Evolutionary conservation across 192 early-diverging fungal species (phyloP).

Genomic region (Paraglomus brasilianum): DNA sequence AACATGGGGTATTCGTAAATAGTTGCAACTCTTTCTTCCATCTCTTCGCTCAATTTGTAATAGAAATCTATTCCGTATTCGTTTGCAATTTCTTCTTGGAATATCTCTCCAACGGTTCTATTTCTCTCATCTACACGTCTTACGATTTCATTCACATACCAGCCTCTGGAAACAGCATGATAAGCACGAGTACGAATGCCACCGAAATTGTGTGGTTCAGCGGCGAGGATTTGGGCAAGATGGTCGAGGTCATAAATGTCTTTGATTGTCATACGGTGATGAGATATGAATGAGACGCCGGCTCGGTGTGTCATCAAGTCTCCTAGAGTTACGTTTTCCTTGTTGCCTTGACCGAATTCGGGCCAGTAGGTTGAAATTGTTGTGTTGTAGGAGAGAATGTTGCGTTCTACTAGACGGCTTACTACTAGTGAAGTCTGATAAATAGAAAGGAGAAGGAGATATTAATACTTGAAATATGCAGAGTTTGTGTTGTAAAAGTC

Average conservation of each 20-base stretch:
- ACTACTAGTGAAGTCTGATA: conserved; percentile 50
- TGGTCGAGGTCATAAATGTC: conserved; percentile 50
- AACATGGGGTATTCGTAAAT: conserved; percentile 49
- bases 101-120: conserved; percentile 59
- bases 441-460: conserved; percentile 1
- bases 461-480: neutral
- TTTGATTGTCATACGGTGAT: conserved; percentile 40
- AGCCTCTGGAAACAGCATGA: conserved; percentile 65
- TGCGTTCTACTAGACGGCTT: conserved; percentile 57
- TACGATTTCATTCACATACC: conserved; percentile 75
- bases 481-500: neutral
- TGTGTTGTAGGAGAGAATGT: conserved; percentile 49
- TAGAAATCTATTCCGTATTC: conserved; percentile 59
- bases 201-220: conserved; percentile 65
- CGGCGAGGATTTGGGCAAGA: conserved; percentile 51
- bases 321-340: conserved; percentile 63
- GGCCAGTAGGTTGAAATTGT: conserved; percentile 66
- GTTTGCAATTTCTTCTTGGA: conserved; percentile 55
- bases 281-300: conserved; percentile 63
- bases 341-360: conserved; percentile 69
- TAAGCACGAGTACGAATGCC: conserved; percentile 53
- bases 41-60: conserved; percentile 36
- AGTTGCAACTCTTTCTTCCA: conserved; percentile 41
- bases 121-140: conserved; percentile 57
- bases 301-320: conserved; percentile 62